phyloP scores from a whole-genome alignment of 805 yeast genomes.

The Saturnispora quitensis region DNA sequence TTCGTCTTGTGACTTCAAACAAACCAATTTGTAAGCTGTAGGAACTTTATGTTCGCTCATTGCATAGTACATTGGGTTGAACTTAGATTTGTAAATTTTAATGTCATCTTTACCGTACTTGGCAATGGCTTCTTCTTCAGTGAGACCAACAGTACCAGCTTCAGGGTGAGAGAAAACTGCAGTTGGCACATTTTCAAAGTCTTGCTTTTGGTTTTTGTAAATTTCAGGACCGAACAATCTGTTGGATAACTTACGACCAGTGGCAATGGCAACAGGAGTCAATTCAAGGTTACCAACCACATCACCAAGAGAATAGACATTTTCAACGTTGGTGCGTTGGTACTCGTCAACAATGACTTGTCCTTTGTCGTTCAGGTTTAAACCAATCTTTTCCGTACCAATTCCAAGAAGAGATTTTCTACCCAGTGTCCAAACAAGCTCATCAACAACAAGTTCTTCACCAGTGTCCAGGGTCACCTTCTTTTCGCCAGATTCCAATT shows the following conservation, averaged over 20 bases:
- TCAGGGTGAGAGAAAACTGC: constrained; percentile 99
- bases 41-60: constrained; percentile 77
- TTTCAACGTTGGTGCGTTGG: constrained; percentile 67
- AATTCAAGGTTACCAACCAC: constrained; percentile 88
- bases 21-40: constrained; percentile 75
- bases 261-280: constrained; percentile 98
- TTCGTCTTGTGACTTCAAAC: constrained; percentile 65
- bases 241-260: constrained; percentile 90
- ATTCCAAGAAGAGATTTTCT: constrained; percentile 69
- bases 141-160: constrained; percentile 86
- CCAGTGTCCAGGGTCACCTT: constrained; percentile 38
- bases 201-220: constrained; percentile 70
- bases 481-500: constrained; percentile 40
- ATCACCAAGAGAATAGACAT: constrained; percentile 85
- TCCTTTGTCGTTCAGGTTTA: constrained; percentile 49
- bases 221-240: constrained; percentile 77
- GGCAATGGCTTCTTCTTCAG: constrained; percentile 67
- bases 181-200: constrained; percentile 80
- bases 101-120: constrained; percentile 73
- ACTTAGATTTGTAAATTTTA: constrained; percentile 73
- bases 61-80: constrained; percentile 90
- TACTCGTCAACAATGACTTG: constrained; percentile 77
- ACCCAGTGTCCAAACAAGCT: constrained; percentile 89
- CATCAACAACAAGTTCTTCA: constrained; percentile 55
- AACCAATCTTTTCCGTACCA: constrained; percentile 69